Evolutionary conservation across 305 asterid species (phyloP), one percentile per base, ranked within the genome.

Genomic region (Lippia alba): DNA sequence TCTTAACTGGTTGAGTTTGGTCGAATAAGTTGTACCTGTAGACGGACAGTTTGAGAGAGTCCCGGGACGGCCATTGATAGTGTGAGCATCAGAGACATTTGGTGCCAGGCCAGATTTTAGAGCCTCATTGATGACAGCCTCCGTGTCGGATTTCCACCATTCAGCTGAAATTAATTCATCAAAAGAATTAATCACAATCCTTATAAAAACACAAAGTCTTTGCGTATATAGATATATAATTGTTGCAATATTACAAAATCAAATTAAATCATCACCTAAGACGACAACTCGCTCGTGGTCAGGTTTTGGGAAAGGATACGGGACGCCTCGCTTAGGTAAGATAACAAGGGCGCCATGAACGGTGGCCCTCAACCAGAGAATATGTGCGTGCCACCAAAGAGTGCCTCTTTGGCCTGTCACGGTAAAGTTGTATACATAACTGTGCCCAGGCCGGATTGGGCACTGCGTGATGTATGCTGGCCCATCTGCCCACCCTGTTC

Each of bases 131-230:
- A 76, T 70, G 12, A 76, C 76, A 3, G 72, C 54, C 74, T 69
- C 82, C 2, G 74, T 66, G 74, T 78, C 76, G 5, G 76, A 76
- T 41, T 74, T 78, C 59, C 64, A 78, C 82, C 82, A 74, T 49
- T 78, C 79, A 51, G 79, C 79, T 74, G 56, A 36, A 36, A 36
- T 36, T 4, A 4, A 36, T 4, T 8, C 41, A 36, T 36, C 8
- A 1, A 36, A 36, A 36, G 6, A 36, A 36, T 24, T 24, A 36
- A 36, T 36, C 5, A 4, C 41, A 36, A 36, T 36, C 41, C 2
- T 36, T 36, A 8, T 36, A 36, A 36, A 36, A 1, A 5, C 9
- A 36, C 6, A 8, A 36, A 36, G 9, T 8, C 41, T 4, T 0
- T 8, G 9, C 5, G 41, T 36, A 0, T 4, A 5, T 4, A 36